Conservation (phyloP, 257 asterid genomes). For the Scutellaria barbata region DNA sequence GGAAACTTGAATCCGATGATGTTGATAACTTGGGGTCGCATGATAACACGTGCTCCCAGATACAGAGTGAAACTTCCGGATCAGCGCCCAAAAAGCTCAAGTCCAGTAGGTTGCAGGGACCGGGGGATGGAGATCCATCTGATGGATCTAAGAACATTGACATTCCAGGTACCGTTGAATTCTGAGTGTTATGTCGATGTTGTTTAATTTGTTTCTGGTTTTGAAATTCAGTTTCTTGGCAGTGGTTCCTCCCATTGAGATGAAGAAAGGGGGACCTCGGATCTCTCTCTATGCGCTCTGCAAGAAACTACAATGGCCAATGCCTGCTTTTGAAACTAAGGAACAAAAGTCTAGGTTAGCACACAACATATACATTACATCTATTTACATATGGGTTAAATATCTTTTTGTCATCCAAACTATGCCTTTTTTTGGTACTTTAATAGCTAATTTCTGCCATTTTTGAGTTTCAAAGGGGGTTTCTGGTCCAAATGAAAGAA, state of each 20-base stretch:
- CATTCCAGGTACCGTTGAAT: constrained; percentile 59
- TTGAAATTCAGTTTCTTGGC: constrained; percentile 23
- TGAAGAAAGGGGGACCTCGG: constrained; percentile 95
- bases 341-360: constrained; percentile 79
- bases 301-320: constrained; percentile 80
- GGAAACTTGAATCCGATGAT: constrained; percentile 41
- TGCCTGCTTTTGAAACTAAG: constrained; percentile 63
- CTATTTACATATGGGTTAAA: too few species aligned
- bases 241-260: constrained; percentile 67
- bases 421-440: too few species aligned
- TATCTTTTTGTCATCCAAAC: too few species aligned
- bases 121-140: constrained; percentile 27
- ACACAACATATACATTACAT: not conserved
- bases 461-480: too few species aligned
- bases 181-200: constrained; percentile 12
- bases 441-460: too few species aligned
- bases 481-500: too few species aligned
- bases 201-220: not conserved
- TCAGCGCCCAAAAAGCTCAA: constrained; percentile 45
- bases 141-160: constrained; percentile 33
- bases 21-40: constrained; percentile 35
- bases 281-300: constrained; percentile 65
- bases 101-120: constrained; percentile 29
- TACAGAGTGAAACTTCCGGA: constrained; percentile 38
- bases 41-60: constrained; percentile 15